Base-by-base conservation (phyloP, 2,329 filamentous ascomycete genomes). In the Stagonosporopsis rhizophila region DNA sequence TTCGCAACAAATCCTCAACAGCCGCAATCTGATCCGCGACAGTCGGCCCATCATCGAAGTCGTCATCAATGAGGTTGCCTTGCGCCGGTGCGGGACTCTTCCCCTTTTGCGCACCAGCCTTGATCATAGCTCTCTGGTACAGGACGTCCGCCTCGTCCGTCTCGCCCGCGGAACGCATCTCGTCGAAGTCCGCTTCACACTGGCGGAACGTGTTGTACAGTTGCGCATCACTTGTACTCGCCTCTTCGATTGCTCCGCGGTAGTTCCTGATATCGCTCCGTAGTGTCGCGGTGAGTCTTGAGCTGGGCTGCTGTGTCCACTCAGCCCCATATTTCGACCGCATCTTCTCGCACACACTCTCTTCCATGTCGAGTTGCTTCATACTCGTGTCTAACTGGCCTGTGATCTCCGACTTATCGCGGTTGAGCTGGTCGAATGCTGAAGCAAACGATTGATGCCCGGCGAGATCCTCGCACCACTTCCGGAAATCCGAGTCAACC, bases 281-380 rank as follows among this genome's bases (percentile, higher is more conserved):
- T 45, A 99, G 79, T 0, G 94, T 98, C 4, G 90, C 88, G 1
- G 94, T 99, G 37, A 99, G 83, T 53, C 91, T 85, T 28, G 91
- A 91, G 73, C 94, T 98, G 11, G 95, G 95, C 70, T 99, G 95
- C 70, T 99, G 95, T 17, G 92, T 96, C 95, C 95, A 99, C 51
- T 98, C 94, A 25, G 83, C 85, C 52, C 94, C 93, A 73, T 98
- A 98, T 75, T 99, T 99, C 12, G 92, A 96, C 42, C 95, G 87
- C 95, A 99, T 99, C 81, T 98, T 99, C 76, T 99, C 95, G 74
- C 95, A 99, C 0, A 98, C 91, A 52, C 91, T 96, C 78, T 98
- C 96, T 75, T 99, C 95, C 87, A 95, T 92, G 65, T 99, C 95
- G 38, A 99, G 79, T 69, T 96, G 90, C 74, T 96, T 96, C 52